A percentile compares a stretch with the other conserved stretches of the same genome.
Evolutionary conservation across 805 yeast species (phyloP).

Genomic region (Kodamaea neixiangensis): DNA sequence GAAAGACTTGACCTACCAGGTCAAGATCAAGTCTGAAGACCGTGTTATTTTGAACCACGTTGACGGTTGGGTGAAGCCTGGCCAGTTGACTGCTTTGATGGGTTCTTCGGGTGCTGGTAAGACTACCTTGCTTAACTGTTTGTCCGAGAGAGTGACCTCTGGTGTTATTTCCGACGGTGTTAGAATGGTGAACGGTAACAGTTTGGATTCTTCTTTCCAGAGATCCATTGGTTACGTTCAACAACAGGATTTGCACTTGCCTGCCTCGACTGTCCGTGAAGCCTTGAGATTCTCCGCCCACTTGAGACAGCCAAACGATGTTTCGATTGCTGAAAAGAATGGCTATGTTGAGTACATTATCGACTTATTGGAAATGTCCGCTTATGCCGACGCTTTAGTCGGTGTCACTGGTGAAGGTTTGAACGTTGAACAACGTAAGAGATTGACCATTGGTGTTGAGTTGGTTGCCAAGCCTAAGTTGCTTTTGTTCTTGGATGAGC

Average conservation of each 20-base stretch:
- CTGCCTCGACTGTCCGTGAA: slow-evolving; percentile 33
- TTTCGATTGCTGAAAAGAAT: slow-evolving; percentile 22
- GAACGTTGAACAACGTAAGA: slow-evolving; percentile 43
- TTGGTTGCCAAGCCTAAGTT: slow-evolving; percentile 42
- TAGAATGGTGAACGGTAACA: slow-evolving; percentile 38
- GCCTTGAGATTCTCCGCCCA: slow-evolving; percentile 28
- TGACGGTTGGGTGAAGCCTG: slow-evolving; percentile 84
- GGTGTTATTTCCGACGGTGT: slow-evolving; percentile 28
- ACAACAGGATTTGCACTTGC: slow-evolving; percentile 36
- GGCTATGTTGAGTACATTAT: slow-evolving; percentile 28
- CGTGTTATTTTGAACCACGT: slow-evolving; percentile 63
- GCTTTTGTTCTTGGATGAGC: slow-evolving; percentile 42
- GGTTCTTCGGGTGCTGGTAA: slow-evolving; percentile 52
- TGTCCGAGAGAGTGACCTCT: slow-evolving; percentile 26
- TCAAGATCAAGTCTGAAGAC: slow-evolving; percentile 59
- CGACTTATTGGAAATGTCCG: slow-evolving; percentile 25
- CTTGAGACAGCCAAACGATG: slow-evolving; percentile 25
- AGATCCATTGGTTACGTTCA: slow-evolving; percentile 38
- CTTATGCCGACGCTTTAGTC: slow-evolving; percentile 32
- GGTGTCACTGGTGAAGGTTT: slow-evolving; percentile 40
- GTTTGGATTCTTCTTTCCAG: slow-evolving; percentile 28
- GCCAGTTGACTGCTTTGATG: slow-evolving; percentile 76
- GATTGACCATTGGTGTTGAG: slow-evolving; percentile 44
- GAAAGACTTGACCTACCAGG: slow-evolving; percentile 73
- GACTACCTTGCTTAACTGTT: slow-evolving; percentile 45